phyloP scores from a whole-genome alignment of 176 grass and related monocot species.

The Eleusine coracana region DNA sequence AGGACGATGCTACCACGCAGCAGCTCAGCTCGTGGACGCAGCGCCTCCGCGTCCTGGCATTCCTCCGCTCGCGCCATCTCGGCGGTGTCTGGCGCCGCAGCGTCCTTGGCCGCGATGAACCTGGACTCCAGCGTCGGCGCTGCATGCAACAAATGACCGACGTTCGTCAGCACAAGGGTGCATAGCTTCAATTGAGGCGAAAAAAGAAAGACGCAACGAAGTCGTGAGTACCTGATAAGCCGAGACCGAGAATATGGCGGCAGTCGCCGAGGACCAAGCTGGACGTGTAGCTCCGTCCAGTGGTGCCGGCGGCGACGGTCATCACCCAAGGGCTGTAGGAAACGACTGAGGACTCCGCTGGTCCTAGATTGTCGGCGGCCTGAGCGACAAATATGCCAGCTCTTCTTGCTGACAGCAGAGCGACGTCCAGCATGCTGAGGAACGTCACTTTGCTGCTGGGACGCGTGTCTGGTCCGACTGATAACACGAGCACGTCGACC shows the following conservation, averaged over 20 bases:
- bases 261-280: constrained; percentile 46
- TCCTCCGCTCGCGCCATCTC: constrained; percentile 33
- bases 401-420: constrained; percentile 58
- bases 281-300: constrained; percentile 43
- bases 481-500: constrained; percentile 65
- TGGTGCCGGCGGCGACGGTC: constrained; percentile 58
- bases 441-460: constrained; percentile 51
- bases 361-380: constrained; percentile 64
- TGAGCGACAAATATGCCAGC: constrained; percentile 66
- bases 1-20: constrained; percentile 54
- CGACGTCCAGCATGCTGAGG: constrained; percentile 57
- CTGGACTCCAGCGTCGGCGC: constrained; percentile 50
- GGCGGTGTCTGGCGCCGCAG: constrained; percentile 9
- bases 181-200: neutral
- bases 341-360: constrained; percentile 39
- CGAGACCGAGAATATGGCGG: constrained; percentile 41
- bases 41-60: constrained; percentile 52
- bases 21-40: constrained; percentile 25
- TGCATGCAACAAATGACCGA: neutral
- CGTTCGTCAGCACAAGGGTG: no score
- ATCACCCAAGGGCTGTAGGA: constrained; percentile 70
- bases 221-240: constrained; percentile 46
- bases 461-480: constrained; percentile 52
- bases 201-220: neutral
- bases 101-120: constrained; percentile 59